Evolutionary conservation across 2,329 filamentous ascomycete genomes (phyloP).

Genomic region (Cytospora mali): DNA sequence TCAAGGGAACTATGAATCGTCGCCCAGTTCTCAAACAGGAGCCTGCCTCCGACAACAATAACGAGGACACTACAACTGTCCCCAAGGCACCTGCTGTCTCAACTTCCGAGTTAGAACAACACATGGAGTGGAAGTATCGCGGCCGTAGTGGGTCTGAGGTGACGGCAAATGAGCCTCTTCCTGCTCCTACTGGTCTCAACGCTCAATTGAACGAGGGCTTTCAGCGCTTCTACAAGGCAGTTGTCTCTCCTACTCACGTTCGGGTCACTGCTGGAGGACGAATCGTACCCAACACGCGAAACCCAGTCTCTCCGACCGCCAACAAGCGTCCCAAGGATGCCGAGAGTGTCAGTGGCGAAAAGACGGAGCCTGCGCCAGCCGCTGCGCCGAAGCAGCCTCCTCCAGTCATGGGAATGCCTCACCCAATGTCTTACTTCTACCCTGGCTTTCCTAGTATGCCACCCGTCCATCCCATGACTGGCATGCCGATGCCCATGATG

Average conservation of each 20-base stretch:
- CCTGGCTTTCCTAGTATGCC: conserved; percentile 37
- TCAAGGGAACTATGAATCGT: conserved; percentile 40
- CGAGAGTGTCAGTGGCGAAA: conserved; percentile 29
- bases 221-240: conserved; percentile 67
- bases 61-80: not conserved
- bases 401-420: conserved; percentile 34
- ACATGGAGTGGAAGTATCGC: conserved; percentile 46
- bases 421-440: conserved; percentile 31
- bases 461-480: conserved; percentile 38
- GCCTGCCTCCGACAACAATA: not conserved
- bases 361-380: conserved; percentile 11
- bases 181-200: conserved; percentile 54
- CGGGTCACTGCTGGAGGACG: conserved; percentile 68
- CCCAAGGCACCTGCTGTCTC: not conserved
- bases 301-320: conserved; percentile 52
- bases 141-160: conserved; percentile 49
- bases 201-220: conserved; percentile 68
- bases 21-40: conserved; percentile 29
- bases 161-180: conserved; percentile 49
- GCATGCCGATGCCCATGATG: conserved; percentile 46
- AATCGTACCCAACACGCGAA: conserved; percentile 66
- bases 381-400: conserved; percentile 27
- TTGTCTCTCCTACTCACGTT: conserved; percentile 68
- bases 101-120: conserved; percentile 9
- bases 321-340: conserved; percentile 56